A percentile compares a stretch with the other conserved stretches of the same genome.
phyloP scores from a whole-genome alignment of 2,329 filamentous ascomycete species.

The Macrophomina pseudophaseolina region DNA sequence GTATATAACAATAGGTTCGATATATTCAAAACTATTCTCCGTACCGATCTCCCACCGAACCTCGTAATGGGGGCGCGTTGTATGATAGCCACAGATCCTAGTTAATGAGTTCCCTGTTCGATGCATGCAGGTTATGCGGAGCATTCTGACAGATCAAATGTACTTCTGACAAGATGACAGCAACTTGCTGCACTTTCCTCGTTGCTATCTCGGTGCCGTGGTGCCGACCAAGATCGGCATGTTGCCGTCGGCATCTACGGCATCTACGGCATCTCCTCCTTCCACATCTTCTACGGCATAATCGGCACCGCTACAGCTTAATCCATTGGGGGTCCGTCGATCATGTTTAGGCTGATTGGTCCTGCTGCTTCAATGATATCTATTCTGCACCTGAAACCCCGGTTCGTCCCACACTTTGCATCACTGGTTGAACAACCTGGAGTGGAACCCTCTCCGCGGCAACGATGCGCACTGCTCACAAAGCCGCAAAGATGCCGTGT shows the following conservation, averaged over 20 bases:
- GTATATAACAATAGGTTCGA: too few species aligned
- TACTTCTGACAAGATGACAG: not conserved
- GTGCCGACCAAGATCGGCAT: not conserved
- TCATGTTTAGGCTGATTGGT: not conserved
- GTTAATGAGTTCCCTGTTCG: not conserved
- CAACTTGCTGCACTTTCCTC: not conserved
- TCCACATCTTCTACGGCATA: slow-evolving; percentile 6
- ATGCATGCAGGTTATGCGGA: not conserved
- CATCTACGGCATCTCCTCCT: slow-evolving; percentile 9
- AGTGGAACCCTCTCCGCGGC: not conserved
- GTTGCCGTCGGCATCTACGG: slow-evolving; percentile 17
- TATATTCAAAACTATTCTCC: not conserved
- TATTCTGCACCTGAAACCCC: not conserved
- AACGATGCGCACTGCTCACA: slow-evolving; percentile 2
- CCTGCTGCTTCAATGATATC: not conserved
- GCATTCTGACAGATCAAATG: not conserved
- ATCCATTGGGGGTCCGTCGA: not conserved
- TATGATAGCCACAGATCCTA: not conserved
- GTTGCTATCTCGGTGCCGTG: not conserved
- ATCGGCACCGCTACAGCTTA: not conserved
- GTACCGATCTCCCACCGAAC: not conserved
- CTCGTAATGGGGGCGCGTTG: not conserved
- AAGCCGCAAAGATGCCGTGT: slow-evolving; percentile 1
- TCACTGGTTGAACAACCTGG: not conserved
- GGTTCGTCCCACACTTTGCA: not conserved